Base-by-base conservation (phyloP, 208 protist genomes). In the Trypanosoma avium region DNA sequence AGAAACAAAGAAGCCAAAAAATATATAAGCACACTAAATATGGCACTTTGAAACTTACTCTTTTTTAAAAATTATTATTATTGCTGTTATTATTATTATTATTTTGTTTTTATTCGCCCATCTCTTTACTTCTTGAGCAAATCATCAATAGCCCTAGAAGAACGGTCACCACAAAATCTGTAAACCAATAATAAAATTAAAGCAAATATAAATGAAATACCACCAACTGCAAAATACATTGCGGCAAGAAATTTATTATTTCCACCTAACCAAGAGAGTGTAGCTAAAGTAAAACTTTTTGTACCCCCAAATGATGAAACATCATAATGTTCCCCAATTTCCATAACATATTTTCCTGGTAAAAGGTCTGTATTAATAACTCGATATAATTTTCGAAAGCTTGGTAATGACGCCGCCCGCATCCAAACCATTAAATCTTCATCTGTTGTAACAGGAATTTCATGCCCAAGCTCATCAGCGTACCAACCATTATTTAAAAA, bases 381-480 rank as follows among this genome's bases (percentile, higher is more conserved):
- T 35, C 97, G 83, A 75, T 97, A 97, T n/a, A 99, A 93, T 81
- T 99, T 99, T 33, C 96, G 92, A 77, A 99, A 99, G 26, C 66
- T 95, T 29, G 98, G 96, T 22, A 99, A 70, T 17, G 88, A 95
- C 8, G 98, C 97, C 7, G 88, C 84, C 30, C 97, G 87, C 78
- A 99, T 97, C 98, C 98, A 99, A 46, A 99, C 97, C 64, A 99
- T 98, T 33, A 99, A 94, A 72, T 99, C 95, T 70, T 99, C 93
- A 82, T 99, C 94, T 40, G 86, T 94, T 6, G 76, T 81, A 10
- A 90, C 75, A 2, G 93, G 90, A 17, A 97, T 80, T 42, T 58
- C 61, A 64, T 97, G 93, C 0, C 88, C 87, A 6, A 79, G 67
- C 64, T 97, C 92, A 43, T 67, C 70, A 0, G 73, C 80, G 67